Base-by-base conservation (phyloP, 1,284 basidiomycete genomes). In the Vanrija pseudolonga region DNA sequence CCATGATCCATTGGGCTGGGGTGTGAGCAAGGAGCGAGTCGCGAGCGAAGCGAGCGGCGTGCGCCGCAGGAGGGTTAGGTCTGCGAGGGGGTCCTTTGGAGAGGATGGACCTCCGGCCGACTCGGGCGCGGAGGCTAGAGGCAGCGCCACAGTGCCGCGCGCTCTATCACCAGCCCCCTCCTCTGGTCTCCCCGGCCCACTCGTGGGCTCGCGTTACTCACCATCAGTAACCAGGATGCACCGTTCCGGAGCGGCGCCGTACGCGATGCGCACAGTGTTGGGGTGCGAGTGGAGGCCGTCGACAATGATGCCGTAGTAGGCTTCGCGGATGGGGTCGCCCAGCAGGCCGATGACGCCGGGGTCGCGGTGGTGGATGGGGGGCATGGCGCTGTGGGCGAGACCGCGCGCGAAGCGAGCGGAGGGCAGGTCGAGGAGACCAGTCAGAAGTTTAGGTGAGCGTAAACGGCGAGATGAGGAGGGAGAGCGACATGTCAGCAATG, bases 261-360 rank as follows among this genome's bases (percentile, higher is more conserved):
- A 93, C 1, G 91, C 90, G 56, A 94, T 79, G 64, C 89, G 80
- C 50, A 94, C 88, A 44, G 88, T 89, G 74, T 91, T 90, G 4
- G 91, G 90, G 73, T 94, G 90, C 23, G 85, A 88, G 72, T 95
- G 91, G 54, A 91, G 85, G 0, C 91, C 91, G 69, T 95, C 91
- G 12, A 90, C 90, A 58, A 95, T 95, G 56, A 94, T 77, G 51
- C 88, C 90, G 68, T 89, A 95, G 76, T 84, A 92, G 18, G 90
- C 90, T 56, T 88, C 78, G 64, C 83, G 81, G 60, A 86, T 85
- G n/a, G 87, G 88, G 19, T 87, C 83, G 24, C 90, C 90, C 42
- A 95, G 78, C 6, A 94, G 81, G 24, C 91, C 91, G 57, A 94
- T 90, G 65, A 94, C 89, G 14, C 75, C 75, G 9, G 73, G 73